Evolutionary conservation across 2,329 filamentous ascomycete genomes (phyloP).

Genomic region (Trichoderma brevicompactum): DNA sequence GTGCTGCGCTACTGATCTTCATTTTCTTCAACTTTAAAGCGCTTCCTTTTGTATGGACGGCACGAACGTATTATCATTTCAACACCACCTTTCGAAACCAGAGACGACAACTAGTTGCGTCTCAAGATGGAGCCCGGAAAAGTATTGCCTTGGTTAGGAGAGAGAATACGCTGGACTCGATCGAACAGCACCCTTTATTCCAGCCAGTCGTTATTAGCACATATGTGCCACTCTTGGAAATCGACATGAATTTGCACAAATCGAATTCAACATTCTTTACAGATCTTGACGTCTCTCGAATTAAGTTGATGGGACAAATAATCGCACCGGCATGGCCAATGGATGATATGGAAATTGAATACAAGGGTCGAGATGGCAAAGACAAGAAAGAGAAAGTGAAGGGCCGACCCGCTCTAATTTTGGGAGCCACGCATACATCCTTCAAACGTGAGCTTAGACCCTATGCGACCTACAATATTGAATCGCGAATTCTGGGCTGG

Average conservation of each 20-base stretch:
- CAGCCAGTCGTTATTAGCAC: constrained; percentile 14
- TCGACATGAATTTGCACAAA: constrained; percentile 26
- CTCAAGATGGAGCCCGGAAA: neutral
- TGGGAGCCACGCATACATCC: constrained; percentile 25
- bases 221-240: constrained; percentile 10
- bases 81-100: constrained; percentile 1
- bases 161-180: neutral
- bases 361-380: constrained; percentile 17
- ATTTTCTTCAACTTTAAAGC: constrained; percentile 16
- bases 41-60: constrained; percentile 17
- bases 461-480: constrained; percentile 5
- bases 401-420: constrained; percentile 15
- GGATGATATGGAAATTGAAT: constrained; percentile 2
- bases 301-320: no score
- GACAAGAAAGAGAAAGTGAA: constrained; percentile 11
- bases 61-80: constrained; percentile 20
- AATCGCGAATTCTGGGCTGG: constrained; percentile 23
- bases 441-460: constrained; percentile 20
- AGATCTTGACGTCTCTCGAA: no score
- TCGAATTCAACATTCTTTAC: constrained; percentile 19
- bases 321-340: no score
- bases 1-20: neutral
- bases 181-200: constrained; percentile 19
- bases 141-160: neutral
- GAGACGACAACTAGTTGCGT: neutral